Base-by-base conservation (phyloP, 768 basidiomycete species). In the Auricularia sp. region DNA sequence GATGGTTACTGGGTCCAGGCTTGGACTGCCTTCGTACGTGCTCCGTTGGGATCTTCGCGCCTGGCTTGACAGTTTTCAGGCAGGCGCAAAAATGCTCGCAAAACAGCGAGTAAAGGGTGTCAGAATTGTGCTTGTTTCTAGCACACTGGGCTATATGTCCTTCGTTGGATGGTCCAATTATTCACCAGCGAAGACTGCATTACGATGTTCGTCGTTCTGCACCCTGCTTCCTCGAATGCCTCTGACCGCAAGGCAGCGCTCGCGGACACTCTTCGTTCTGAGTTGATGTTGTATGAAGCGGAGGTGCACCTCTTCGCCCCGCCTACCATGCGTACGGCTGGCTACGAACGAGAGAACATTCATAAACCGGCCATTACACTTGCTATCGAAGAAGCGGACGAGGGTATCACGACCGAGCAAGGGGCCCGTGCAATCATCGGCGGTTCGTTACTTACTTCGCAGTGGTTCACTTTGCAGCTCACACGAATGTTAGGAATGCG, bases 301-400 rank as follows among this genome's bases (percentile, higher is more conserved):
- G 77, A 80, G 61, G 83, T 92, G 4, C 91, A 94, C 67, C 83
- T 91, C 54, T 92, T 85, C 76, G 87, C 91, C 75, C 92, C 94
- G 0, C 82, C 81, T 1, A 91, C 91, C 1, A 95, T 97, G 78
- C 83, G 78, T 67, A 85, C 85, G 0, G 87, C 91, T 0, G 91
- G 93, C 0, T 89, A 79, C 66, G 85, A 88, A n/a, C 80, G 83
- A 64, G 93, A 95, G 72, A 85, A 90, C 72, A 81, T 80, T 69
- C 80, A 79, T 7, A 96, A 95, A 69, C 94, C 93, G 0, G 79
- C 78, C 34, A 81, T 96, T 64, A 85, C 85, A 7, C 80, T 80
- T 61, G 85, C 87, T 67, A 87, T 97, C 53, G 93, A 95, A 72
- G 87, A 83, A 42, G 75, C 79, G 0, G 93, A 93, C 70, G 80